Evolutionary conservation across 2,329 filamentous ascomycete genomes (phyloP), one percentile per base, ranked within the genome.

Genomic region (Drechslerella coelobrocha): DNA sequence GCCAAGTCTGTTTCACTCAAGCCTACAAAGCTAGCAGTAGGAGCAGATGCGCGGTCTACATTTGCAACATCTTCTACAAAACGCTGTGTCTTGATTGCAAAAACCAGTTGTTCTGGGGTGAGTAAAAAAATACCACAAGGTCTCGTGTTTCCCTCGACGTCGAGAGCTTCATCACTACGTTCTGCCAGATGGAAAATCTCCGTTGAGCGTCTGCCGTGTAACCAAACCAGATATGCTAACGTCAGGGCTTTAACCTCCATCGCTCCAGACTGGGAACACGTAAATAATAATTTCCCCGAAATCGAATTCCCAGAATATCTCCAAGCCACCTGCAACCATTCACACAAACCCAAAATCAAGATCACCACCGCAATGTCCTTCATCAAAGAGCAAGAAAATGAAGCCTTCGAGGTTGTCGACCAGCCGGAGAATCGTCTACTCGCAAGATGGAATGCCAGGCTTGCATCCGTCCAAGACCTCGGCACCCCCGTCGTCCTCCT

Each of bases 271-370:
- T 68, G 63, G 63, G n/a, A 50, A 1, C 27, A 55, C 9, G 39
- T 45, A 4, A 39, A 39, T 8, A 14, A 12, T 3, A 69, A 69
- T 3, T 69, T 62, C 12, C 65, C 57, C 0, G 57, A 69, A 24
- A 62, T 69, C 8, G 14, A 31, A 5, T 69, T 69, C 39, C 65
- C 65, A 14, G 51, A 57, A 37, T 53, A 31, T 1, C 21, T 69
- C 4, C 45, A 53, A 27, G 52, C 45, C 1, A 48, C 41, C 2
- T 69, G 63, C n/a, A n/a, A 37, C 23, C n/a, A 5, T 24, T n/a
- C 56, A 61, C 56, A 52, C 23, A 31, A 24, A 5, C 17, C 37
- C 2, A 45, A 17, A 17, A 69, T 69, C 8, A 41, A 47, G 6
- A 69, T 59, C 5, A 7, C 31, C 1, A 23, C 52, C 27, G 65